A percentile compares a stretch with the other conserved stretches of the same genome.
Evolutionary conservation across 768 basidiomycete genomes (phyloP).

Genomic region (Plicaturopsis crispa): DNA sequence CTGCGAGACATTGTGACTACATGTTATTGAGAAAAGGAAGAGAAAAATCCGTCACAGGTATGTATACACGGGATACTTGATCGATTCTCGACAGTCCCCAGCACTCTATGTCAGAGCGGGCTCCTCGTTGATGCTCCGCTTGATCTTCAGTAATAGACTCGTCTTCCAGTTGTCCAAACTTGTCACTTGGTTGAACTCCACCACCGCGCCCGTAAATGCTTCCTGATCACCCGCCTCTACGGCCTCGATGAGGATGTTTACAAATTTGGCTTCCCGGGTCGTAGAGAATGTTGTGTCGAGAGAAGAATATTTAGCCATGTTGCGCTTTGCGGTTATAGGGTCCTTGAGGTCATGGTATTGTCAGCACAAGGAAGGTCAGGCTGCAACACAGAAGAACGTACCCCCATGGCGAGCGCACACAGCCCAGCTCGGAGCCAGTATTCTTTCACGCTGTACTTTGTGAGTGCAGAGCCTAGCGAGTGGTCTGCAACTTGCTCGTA

Average conservation of each 20-base stretch:
- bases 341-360: constrained; percentile 47
- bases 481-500: constrained; percentile 89
- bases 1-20: too few relatives aligned
- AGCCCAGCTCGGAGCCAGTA: constrained; percentile 87
- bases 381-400: constrained; percentile 32
- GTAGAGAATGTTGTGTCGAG: constrained; percentile 81
- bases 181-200: constrained; percentile 86
- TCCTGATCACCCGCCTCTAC: constrained; percentile 66
- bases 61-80: too few relatives aligned
- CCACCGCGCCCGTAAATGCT: constrained; percentile 75
- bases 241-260: constrained; percentile 71
- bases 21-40: too few relatives aligned
- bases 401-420: constrained; percentile 83
- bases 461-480: constrained; percentile 72
- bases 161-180: constrained; percentile 98
- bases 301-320: constrained; percentile 67
- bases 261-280: constrained; percentile 90
- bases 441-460: constrained; percentile 98
- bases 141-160: constrained; percentile 80
- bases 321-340: constrained; percentile 73
- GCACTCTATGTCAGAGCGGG: constrained; percentile 17
- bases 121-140: constrained; percentile 66
- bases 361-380: not conserved
- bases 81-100: not conserved
- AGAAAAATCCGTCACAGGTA: too few relatives aligned